phyloP scores from a whole-genome alignment of 164 flowering plant species.

The Piper longum region DNA sequence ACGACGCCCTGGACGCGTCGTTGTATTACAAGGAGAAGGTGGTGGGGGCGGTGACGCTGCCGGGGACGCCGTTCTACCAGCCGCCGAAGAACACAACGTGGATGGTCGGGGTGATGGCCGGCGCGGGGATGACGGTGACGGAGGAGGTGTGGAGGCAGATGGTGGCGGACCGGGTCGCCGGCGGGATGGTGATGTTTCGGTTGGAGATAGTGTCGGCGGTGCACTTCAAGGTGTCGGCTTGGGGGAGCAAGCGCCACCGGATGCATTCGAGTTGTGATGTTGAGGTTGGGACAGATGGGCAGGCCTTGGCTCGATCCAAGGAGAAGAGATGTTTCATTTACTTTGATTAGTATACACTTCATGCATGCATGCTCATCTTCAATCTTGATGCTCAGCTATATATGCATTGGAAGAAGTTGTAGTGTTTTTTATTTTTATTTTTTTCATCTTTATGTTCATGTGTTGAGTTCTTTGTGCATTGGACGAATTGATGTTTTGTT shows the following conservation, averaged over 20 bases:
- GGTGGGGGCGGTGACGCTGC: slow-evolving; percentile 35
- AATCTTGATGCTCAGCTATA: too few species aligned
- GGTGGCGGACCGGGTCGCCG: slow-evolving; percentile 16
- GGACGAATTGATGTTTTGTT: too few species aligned
- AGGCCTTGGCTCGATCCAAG: slow-evolving; percentile 18
- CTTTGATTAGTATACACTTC: slow-evolving; percentile 15
- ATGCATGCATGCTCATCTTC: too few species aligned
- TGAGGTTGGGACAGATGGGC: slow-evolving; percentile 25
- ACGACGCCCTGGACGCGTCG: slow-evolving; percentile 32
- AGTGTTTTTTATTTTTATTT: too few species aligned
- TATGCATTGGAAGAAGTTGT: too few species aligned
- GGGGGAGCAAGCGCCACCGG: slow-evolving; percentile 25
- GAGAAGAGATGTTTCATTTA: slow-evolving; percentile 53
- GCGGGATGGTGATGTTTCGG: slow-evolving; percentile 49
- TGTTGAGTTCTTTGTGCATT: too few species aligned
- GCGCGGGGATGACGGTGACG: slow-evolving; percentile 27
- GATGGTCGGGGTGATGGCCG: slow-evolving; percentile 24
- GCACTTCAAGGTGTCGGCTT: slow-evolving; percentile 43
- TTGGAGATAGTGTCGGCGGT: slow-evolving; percentile 44
- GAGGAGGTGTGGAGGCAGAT: slow-evolving; percentile 36
- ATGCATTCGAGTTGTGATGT: slow-evolving; percentile 11
- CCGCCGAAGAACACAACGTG: slow-evolving; percentile 52
- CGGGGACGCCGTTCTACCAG: slow-evolving; percentile 39
- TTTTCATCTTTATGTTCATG: too few species aligned
- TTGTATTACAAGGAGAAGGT: slow-evolving; percentile 36